A percentile compares a stretch with the other conserved stretches of the same genome.
Evolutionary conservation across 2,329 filamentous ascomycete species (phyloP).

Genomic region (Fusarium nygamai): DNA sequence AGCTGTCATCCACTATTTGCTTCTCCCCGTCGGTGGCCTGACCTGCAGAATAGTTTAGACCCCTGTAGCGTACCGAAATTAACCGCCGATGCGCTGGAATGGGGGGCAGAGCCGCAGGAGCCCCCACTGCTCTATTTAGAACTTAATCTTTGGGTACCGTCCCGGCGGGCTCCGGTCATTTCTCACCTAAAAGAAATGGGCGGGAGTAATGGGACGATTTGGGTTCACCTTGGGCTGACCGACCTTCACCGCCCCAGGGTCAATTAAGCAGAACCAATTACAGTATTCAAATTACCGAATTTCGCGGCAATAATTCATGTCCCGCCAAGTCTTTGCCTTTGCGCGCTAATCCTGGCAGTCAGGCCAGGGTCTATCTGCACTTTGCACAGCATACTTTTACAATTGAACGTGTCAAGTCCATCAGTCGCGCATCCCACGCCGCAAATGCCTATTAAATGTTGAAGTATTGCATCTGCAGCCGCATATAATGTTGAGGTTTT

Average conservation of each 20-base stretch:
- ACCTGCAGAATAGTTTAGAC: neutral
- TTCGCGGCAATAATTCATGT: fast-evolving
- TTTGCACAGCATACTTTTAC: neutral
- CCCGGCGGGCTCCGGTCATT: neutral
- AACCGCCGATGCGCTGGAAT: neutral
- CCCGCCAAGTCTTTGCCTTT: fast-evolving
- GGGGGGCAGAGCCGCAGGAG: neutral
- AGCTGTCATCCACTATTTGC: neutral
- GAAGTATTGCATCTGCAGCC: fast-evolving
- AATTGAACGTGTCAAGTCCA: neutral
- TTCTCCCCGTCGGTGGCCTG: too few relatives aligned
- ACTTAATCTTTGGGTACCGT: neutral
- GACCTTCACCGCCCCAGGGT: neutral
- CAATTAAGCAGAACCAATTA: neutral
- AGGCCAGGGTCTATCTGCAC: neutral
- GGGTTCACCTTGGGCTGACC: neutral
- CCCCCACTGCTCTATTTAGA: neutral
- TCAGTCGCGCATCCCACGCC: neutral
- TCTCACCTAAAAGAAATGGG: neutral
- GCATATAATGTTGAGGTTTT: fast-evolving
- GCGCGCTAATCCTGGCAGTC: neutral
- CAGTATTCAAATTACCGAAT: too few relatives aligned
- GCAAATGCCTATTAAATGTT: fast-evolving
- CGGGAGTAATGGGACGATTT: neutral
- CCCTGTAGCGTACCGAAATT: neutral